These are phyloP conservation scores for Theobroma grandiflorum DNA, from an alignment of 441 rosid species.

Conservation along the genomic window DNA sequence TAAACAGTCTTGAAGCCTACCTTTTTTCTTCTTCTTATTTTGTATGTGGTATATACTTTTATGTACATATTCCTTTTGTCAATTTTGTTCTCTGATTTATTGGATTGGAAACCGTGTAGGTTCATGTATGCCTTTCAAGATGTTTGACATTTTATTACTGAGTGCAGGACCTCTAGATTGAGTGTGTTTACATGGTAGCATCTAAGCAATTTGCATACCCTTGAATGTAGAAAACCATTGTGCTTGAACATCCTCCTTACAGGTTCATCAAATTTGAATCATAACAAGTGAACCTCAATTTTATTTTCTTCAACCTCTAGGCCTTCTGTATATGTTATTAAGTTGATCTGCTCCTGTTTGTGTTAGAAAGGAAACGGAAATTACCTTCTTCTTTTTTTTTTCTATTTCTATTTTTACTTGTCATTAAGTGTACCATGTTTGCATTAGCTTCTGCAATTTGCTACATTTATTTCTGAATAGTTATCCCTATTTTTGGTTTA, in stretches of 20 bases:
- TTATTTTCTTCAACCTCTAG: background rate
- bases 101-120: background rate
- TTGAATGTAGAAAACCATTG: background rate
- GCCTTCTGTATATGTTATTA: background rate
- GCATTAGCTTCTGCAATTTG: background rate
- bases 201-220: background rate
- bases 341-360: background rate
- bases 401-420: background rate
- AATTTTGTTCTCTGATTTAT: constrained; percentile 4
- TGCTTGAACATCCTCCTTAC: background rate
- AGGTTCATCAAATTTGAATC: background rate
- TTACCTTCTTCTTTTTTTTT: background rate
- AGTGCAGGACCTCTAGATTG: background rate
- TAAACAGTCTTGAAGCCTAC: background rate
- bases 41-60: background rate
- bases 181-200: background rate
- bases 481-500: background rate
- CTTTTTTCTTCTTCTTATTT: background rate
- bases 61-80: background rate
- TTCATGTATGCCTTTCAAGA: constrained; percentile 4
- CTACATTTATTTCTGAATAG: background rate
- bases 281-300: background rate
- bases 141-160: background rate
- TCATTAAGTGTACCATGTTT: background rate
- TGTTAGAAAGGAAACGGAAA: too few species aligned